Percentiles rank a stretch among this genome's conserved stretches.
phyloP scores from a whole-genome alignment of 2,329 filamentous ascomycete species.

The Ophiostoma pallidulum region DNA sequence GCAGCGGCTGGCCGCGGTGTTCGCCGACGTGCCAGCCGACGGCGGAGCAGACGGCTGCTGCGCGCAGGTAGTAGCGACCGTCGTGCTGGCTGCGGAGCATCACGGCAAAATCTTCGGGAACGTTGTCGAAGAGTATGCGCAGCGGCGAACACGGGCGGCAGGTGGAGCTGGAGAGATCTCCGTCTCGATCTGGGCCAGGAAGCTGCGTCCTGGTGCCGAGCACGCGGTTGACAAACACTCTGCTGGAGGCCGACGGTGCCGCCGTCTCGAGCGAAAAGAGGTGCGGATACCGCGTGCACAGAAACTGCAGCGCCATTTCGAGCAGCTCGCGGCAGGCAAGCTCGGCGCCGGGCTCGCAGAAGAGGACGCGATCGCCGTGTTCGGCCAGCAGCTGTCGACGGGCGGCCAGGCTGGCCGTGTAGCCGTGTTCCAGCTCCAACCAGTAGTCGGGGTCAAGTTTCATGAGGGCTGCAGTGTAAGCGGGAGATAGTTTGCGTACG shows the following conservation, averaged over 20 bases:
- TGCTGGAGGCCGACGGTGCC: too few species aligned
- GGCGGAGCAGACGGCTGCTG: conserved; percentile 67
- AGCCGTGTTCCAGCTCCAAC: conserved; percentile 76
- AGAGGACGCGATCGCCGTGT: conserved; percentile 55
- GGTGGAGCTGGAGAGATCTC: too few species aligned
- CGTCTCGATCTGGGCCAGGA: too few species aligned
- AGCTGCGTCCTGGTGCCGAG: conserved; percentile 54
- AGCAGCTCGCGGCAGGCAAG: conserved; percentile 76
- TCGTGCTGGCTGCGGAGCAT: conserved; percentile 61
- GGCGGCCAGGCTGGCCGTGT: conserved; percentile 56
- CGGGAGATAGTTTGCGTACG: too few species aligned
- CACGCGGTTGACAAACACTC: conserved; percentile 59
- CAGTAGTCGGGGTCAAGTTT: conserved; percentile 79
- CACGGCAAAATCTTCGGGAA: conserved; percentile 78
- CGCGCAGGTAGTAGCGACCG: conserved; percentile 65
- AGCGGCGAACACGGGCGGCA: conserved; percentile 57
- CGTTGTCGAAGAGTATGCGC: conserved; percentile 61
- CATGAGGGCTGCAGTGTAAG: conserved; percentile 48
- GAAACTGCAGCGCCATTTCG: conserved; percentile 75
- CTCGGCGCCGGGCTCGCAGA: conserved; percentile 63
- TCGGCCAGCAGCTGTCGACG: conserved; percentile 55
- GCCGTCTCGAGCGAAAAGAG: conserved; percentile 52
- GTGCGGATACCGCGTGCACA: conserved; percentile 67
- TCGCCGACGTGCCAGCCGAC: conserved; percentile 69
- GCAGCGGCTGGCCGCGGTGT: conserved; percentile 63